Conservation (phyloP, 805 yeast genomes). For the Sporopachydermia quercuum region DNA sequence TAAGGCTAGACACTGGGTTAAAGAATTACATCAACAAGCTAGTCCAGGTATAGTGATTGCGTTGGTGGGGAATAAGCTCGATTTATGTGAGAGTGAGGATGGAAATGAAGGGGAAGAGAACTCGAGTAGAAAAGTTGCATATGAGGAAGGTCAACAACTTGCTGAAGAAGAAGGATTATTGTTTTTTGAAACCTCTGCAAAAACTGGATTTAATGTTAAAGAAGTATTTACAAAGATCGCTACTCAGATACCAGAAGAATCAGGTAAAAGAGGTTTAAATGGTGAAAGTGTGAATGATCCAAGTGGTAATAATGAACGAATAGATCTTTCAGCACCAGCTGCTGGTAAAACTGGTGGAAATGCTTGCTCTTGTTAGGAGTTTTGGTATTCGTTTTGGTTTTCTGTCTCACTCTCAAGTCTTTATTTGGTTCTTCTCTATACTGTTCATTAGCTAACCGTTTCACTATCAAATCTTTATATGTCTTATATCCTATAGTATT, state of each 20-base stretch:
- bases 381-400: too few relatives aligned
- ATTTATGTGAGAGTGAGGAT: slow-evolving; percentile 36
- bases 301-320: background rate
- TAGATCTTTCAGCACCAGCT: background rate
- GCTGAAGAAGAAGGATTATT: slow-evolving; percentile 37
- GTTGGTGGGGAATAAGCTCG: slow-evolving; percentile 76
- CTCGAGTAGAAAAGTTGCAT: slow-evolving; percentile 16
- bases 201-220: slow-evolving; percentile 46
- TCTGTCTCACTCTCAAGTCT: too few relatives aligned
- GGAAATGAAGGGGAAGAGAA: slow-evolving; percentile 21
- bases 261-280: slow-evolving; percentile 9
- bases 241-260: slow-evolving; percentile 31
- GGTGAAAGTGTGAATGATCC: slow-evolving; percentile 1
- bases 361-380: background rate
- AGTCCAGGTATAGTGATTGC: slow-evolving; percentile 60
- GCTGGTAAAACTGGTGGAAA: background rate
- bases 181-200: slow-evolving; percentile 53
- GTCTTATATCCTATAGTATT: too few relatives aligned
- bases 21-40: slow-evolving; percentile 79
- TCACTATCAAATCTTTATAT: too few relatives aligned
- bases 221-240: slow-evolving; percentile 30
- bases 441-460: too few relatives aligned
- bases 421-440: too few relatives aligned
- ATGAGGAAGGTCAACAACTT: slow-evolving; percentile 28
- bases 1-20: slow-evolving; percentile 82